Base-by-base conservation (phyloP, 2,329 filamentous ascomycete genomes). In the Decorospora gaudefroyi region DNA sequence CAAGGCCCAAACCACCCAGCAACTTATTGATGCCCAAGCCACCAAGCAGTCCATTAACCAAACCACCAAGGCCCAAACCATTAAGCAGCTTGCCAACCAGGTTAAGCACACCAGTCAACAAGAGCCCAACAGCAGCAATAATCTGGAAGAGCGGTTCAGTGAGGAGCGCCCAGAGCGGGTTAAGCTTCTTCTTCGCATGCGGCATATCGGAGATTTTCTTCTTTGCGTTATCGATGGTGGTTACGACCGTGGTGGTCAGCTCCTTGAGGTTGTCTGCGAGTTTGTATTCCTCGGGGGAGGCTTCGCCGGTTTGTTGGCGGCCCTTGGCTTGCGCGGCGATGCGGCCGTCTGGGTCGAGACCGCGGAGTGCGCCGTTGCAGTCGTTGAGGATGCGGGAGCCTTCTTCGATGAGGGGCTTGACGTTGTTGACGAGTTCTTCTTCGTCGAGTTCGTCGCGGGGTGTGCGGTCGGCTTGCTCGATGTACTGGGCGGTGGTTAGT, bases 111-210 rank as follows among this genome's bases (percentile, higher is more conserved):
- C 91, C 90, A 37, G 78, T 85, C 49, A 96, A 77, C 52, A 96
- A 72, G 46, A 96, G 74, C 15, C 91, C 91, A 31, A 96, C 90
- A 8, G 88, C 90, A 6, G 90, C 89, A 34, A 96, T 80, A 67
- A 96, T 96, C 79, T 96, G 91, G 80, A 90, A 89, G 15, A 96
- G 76, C 8, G 91, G 91, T 77, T 96, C 89, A 23, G 83, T 83
- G 55, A 93, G 76, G 34, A 96, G 77, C 19, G 77, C 83, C 90
- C 90, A 95, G 19, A 96, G 82, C 8, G 91, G 90, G 75, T 92
- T 96, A 49, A 96, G 80, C 76, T 92, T 85, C 79, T 95, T 92
- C 85, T 96, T 95, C 29, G 90, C 91, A 57, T 95, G 87, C 4
- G 91, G 90, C 88, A 96, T 93, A 65, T 88, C 87, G 64, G 87